phyloP scores from a whole-genome alignment of 345 rosid genomes.

The Alliaria petiolata region DNA sequence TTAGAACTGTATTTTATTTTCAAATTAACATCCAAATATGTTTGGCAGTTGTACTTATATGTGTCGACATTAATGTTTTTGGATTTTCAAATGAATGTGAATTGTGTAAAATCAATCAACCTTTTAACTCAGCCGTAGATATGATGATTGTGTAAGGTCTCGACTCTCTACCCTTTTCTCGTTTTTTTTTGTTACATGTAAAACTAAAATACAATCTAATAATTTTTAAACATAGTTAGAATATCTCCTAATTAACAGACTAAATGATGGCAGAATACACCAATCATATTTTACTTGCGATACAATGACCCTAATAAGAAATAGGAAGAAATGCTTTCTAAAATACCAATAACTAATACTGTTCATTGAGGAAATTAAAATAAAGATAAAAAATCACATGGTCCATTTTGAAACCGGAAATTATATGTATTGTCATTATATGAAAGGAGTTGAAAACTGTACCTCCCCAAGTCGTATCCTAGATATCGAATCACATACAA shows the following conservation, averaged over 20 bases:
- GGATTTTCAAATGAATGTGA: not conserved
- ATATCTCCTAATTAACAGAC: no score
- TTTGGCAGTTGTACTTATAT: no score
- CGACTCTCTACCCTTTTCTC: no score
- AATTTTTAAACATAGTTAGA: no score
- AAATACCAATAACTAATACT: not conserved
- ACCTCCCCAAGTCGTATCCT: slow-evolving; percentile 15
- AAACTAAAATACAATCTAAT: no score
- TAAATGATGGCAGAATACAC: not conserved
- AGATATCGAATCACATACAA: slow-evolving; percentile 29
- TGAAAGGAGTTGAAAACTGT: slow-evolving; percentile 16
- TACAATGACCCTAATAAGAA: not conserved
- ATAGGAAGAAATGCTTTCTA: not conserved
- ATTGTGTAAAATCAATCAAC: not conserved
- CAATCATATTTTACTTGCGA: not conserved
- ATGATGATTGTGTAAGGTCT: not conserved
- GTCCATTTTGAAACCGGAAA: not conserved
- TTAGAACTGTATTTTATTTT: not conserved
- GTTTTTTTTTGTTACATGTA: no score
- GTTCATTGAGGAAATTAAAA: not conserved
- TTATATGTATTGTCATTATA: not conserved
- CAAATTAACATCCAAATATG: not conserved
- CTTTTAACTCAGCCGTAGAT: not conserved
- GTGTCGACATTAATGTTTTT: not conserved
- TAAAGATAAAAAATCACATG: slow-evolving; percentile 8